Evolutionary conservation across 108 stramenopile genomes (phyloP).

Genomic region (Pseudonitzschia delicatissima): DNA sequence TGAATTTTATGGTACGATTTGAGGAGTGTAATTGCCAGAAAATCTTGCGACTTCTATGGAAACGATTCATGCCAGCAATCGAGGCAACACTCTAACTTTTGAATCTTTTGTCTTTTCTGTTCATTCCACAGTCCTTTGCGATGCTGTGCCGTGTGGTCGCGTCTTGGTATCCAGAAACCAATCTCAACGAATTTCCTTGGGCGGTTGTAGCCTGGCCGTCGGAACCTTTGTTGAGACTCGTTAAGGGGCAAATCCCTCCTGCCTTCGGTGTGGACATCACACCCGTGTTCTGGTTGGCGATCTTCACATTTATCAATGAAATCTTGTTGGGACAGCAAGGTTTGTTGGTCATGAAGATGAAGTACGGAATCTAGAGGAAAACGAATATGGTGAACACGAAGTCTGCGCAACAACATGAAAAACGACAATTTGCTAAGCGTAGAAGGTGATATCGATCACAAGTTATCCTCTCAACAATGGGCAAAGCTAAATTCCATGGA

Average conservation of each 20-base stretch:
- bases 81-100: no score
- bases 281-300: slow-evolving; percentile 92
- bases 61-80: no score
- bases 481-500: no score
- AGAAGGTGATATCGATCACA: no score
- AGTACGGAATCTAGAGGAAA: slow-evolving; percentile 88
- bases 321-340: slow-evolving; percentile 95
- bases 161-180: slow-evolving; percentile 84
- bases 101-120: slow-evolving; percentile 2
- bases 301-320: slow-evolving; percentile 92
- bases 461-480: no score
- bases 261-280: slow-evolving; percentile 98
- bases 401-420: no score
- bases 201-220: slow-evolving; percentile 79
- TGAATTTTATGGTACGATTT: slow-evolving; percentile 69
- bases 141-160: slow-evolving; percentile 77
- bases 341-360: slow-evolving; percentile 89
- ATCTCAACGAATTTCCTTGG: slow-evolving; percentile 80
- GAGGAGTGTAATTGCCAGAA: no score
- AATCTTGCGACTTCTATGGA: no score
- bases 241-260: slow-evolving; percentile 73
- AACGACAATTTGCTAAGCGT: no score
- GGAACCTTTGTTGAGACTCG: slow-evolving; percentile 68
- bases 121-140: slow-evolving; percentile 11
- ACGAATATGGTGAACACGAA: no score